Base-by-base conservation (phyloP, 345 rosid species). In the Brassica carinata region DNA sequence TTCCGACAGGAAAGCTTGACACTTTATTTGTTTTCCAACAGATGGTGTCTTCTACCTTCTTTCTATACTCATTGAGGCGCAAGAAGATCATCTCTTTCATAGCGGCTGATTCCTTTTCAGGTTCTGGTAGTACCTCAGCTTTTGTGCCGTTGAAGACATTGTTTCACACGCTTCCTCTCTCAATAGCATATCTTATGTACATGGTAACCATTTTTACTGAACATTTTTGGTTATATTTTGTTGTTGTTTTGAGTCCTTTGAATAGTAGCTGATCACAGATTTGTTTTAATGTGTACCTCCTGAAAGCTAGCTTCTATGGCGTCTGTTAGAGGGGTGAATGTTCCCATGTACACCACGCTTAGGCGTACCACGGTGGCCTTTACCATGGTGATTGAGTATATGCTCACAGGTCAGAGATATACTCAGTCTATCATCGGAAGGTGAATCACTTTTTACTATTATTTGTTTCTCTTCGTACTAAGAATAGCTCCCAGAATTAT, bases 321-420 rank as follows among this genome's bases (percentile, higher is more conserved):
- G 85, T 87, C 98, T 82, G 85, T 96, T 40, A 97, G 98, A 48
- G 98, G 99, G 72, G 99, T 96, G 62, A 96, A 94, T 87, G 97
- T 96, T 82, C 99, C 98, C 64, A 94, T 96, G 99, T 96, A 96
- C 79, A 96, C 99, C 69, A 92, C 99, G 4, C 95, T 96, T 69
- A 90, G 99, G 84, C 92, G 99, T 79, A 96, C 97, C 0, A 96
- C 97, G 0, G 93, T 96, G 68, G 97, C 87, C 29, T 96, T 96
- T 85, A 94, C 99, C 14, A 94, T 96, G 99, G 77, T 90, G 69
- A 85, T 90, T 84, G 99, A 96, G 83, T 90, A 85, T 77, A 78
- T 92, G 87, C 88, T 94, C 40, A 89, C 95, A 9, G 88, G 97
- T 66, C 94, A 94, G 85, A 90, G 84, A 76, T 96, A 91, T 79